Percentiles rank a stretch among this genome's conserved stretches.
Evolutionary conservation across 306 rosid species (phyloP).

Genomic region (Acacia confusa): DNA sequence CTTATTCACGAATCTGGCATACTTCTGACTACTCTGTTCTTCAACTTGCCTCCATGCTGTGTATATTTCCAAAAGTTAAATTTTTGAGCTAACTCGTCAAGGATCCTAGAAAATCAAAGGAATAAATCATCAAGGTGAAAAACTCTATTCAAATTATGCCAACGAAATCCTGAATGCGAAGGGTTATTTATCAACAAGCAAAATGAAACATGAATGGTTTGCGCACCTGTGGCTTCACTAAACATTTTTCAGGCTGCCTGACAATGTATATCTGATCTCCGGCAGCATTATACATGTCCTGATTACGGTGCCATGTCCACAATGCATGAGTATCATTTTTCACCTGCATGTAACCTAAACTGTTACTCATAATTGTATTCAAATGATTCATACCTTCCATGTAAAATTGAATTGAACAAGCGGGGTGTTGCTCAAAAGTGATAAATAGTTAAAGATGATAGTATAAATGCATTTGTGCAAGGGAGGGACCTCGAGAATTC

Average conservation of each 20-base stretch:
- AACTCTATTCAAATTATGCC: not conserved
- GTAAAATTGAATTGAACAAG: not conserved
- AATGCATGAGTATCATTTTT: slow-evolving; percentile 86
- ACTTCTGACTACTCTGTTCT: not conserved
- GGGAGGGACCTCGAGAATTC: slow-evolving; percentile 78
- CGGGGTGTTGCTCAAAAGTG: not conserved
- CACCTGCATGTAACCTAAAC: slow-evolving; percentile 48
- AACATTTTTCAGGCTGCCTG: slow-evolving; percentile 74
- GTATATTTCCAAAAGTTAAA: slow-evolving; percentile 1
- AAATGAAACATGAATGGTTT: slow-evolving; percentile 19
- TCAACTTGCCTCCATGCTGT: slow-evolving; percentile 10
- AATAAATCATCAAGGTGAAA: slow-evolving; percentile 1
- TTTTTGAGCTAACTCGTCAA: not conserved
- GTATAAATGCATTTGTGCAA: not conserved
- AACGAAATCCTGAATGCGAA: not conserved
- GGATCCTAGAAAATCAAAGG: slow-evolving; percentile 26
- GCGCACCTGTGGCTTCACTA: slow-evolving; percentile 36
- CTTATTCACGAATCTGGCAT: not conserved
- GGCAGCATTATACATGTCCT: slow-evolving; percentile 52
- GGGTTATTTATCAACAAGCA: not conserved
- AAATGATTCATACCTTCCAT: not conserved
- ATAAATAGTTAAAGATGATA: not conserved
- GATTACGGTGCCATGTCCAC: slow-evolving; percentile 91
- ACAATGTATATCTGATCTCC: slow-evolving; percentile 82
- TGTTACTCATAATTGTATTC: slow-evolving; percentile 23